phyloP scores from a whole-genome alignment of 257 asterid genomes.

The Solanum corneliomulleri region DNA sequence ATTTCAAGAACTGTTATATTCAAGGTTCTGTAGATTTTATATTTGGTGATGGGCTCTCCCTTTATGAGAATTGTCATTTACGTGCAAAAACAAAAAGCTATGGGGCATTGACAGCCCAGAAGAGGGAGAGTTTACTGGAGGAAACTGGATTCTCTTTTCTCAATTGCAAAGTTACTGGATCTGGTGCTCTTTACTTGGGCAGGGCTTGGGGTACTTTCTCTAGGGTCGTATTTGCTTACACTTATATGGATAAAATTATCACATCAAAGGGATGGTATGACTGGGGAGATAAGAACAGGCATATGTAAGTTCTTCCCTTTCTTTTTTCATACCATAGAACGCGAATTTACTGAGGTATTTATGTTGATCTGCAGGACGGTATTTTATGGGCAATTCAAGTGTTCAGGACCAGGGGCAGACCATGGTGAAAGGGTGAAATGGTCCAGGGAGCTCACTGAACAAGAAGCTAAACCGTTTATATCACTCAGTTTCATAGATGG shows the following conservation, averaged over 20 bases:
- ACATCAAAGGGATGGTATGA: conserved; percentile 80
- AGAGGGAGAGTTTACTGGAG: conserved; percentile 74
- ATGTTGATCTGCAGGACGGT: conserved; percentile 53
- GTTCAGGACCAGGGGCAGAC: conserved; percentile 83
- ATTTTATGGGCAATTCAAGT: conserved; percentile 79
- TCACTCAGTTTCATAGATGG: conserved; percentile 84
- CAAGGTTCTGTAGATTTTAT: conserved; percentile 90
- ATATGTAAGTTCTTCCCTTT: conserved; percentile 36
- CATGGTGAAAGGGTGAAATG: conserved; percentile 70
- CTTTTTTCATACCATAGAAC: neutral
- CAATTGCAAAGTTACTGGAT: conserved; percentile 73
- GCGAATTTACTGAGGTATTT: neutral
- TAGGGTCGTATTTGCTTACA: conserved; percentile 79
- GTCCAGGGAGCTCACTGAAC: conserved; percentile 77
- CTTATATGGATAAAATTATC: conserved; percentile 79
- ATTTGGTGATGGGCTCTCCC: conserved; percentile 61
- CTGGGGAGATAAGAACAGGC: conserved; percentile 91
- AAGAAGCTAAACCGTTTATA: conserved; percentile 71
- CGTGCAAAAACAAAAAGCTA: conserved; percentile 49
- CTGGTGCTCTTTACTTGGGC: conserved; percentile 77
- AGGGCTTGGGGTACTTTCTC: conserved; percentile 97
- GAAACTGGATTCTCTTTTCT: conserved; percentile 88
- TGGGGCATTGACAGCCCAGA: conserved; percentile 90
- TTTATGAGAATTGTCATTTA: conserved; percentile 63
- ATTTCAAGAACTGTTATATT: conserved; percentile 67